Conservation (phyloP, 371 early-diverging fungal species). For the Mucor sp. region DNA sequence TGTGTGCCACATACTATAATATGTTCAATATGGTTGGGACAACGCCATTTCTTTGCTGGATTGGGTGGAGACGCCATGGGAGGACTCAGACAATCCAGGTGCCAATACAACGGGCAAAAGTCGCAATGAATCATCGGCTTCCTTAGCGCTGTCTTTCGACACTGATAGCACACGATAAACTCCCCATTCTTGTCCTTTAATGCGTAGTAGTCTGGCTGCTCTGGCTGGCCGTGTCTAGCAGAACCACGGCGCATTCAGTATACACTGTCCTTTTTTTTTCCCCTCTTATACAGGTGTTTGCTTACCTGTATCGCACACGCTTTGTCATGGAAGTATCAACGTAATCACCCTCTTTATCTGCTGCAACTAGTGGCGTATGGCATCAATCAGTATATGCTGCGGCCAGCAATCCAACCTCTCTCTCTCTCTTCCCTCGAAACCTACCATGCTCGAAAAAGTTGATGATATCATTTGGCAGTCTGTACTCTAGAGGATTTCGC, state of each 20-base stretch:
- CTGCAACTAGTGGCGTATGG: slow-evolving; percentile 41
- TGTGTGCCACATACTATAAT: slow-evolving; percentile 32
- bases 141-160: slow-evolving; percentile 59
- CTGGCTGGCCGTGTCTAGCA: slow-evolving; percentile 40
- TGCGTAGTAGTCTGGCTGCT: slow-evolving; percentile 50
- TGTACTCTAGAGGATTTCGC: slow-evolving; percentile 51
- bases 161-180: slow-evolving; percentile 62
- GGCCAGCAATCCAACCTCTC: neutral
- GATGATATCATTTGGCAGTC: slow-evolving; percentile 49
- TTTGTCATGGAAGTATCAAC: slow-evolving; percentile 49
- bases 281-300: neutral
- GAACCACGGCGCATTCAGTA: no score
- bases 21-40: slow-evolving; percentile 86
- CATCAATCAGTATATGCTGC: neutral
- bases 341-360: slow-evolving; percentile 63
- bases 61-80: slow-evolving; percentile 70
- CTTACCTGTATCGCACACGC: slow-evolving; percentile 32
- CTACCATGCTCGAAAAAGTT: slow-evolving; percentile 59
- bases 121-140: slow-evolving; percentile 76
- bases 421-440: neutral
- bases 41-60: slow-evolving; percentile 76
- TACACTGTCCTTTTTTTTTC: no score
- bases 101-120: slow-evolving; percentile 82
- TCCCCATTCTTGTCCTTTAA: slow-evolving; percentile 56
- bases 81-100: slow-evolving; percentile 83